Conservation (phyloP, 1,284 basidiomycete species). For the Vanrija pseudolonga region DNA sequence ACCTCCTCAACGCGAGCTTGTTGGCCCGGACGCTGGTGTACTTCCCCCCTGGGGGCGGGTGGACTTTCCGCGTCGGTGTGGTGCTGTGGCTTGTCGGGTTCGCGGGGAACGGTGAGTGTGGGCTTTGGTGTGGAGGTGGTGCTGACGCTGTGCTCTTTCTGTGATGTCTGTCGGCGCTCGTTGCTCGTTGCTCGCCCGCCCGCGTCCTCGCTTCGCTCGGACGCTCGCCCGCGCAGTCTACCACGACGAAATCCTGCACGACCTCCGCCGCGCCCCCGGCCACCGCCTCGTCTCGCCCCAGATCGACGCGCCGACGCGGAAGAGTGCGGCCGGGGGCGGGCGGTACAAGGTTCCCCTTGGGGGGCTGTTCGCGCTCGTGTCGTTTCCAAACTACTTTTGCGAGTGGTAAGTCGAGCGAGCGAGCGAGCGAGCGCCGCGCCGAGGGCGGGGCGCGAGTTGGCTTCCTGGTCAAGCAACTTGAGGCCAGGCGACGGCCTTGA, state of each 20-base stretch:
- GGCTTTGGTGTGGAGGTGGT: neutral
- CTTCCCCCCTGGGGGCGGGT: conserved; percentile 26
- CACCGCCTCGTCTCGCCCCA: conserved; percentile 21
- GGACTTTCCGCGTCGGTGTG: conserved; percentile 54
- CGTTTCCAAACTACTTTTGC: conserved; percentile 90
- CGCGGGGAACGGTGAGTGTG: conserved; percentile 58
- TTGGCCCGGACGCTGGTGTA: conserved; percentile 25
- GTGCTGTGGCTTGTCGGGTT: conserved; percentile 67
- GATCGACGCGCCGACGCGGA: conserved; percentile 2
- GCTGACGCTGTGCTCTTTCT: neutral
- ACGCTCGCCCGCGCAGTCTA: conserved; percentile 51
- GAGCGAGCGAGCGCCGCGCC: no score
- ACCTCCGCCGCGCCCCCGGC: conserved; percentile 56
- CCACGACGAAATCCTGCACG: conserved; percentile 83
- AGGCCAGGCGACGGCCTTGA: no score
- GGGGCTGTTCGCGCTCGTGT: conserved; percentile 70
- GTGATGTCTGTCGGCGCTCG: neutral
- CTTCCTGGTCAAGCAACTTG: no score
- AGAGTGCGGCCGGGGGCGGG: conserved; percentile 21
- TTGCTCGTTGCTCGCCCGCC: neutral
- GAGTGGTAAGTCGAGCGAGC: conserved; percentile 68
- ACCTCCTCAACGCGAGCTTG: conserved; percentile 52
- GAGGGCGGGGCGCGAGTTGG: no score
- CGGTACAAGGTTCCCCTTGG: conserved; percentile 78
- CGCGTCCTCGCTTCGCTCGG: neutral